These are phyloP conservation scores for Rhynchospora pubera DNA, from an alignment of 176 grass and related monocot genomes.

Conservation along the genomic window DNA sequence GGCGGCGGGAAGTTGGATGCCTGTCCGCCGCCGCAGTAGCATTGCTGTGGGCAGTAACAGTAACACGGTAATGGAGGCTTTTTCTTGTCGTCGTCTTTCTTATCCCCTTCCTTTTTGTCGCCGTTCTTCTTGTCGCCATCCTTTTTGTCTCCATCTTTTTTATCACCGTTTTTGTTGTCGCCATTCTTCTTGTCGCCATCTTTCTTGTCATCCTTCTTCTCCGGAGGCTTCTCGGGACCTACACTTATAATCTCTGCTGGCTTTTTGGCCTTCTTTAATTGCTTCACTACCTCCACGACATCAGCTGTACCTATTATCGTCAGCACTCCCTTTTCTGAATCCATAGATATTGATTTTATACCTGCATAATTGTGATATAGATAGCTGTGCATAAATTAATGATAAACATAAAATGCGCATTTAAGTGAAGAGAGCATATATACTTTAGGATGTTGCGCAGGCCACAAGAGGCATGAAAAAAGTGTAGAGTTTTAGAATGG, in stretches of 20 bases:
- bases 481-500: background rate
- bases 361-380: constrained; percentile 17
- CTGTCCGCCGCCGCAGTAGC: too few relatives aligned
- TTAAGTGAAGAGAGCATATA: background rate
- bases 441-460: background rate
- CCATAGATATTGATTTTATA: constrained; percentile 52
- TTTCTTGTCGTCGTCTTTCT: background rate
- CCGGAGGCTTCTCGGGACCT: constrained; percentile 37
- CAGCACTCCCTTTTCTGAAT: constrained; percentile 39
- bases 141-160: constrained; percentile 3
- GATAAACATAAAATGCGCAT: background rate
- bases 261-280: constrained; percentile 33
- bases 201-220: constrained; percentile 24
- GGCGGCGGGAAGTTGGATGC: background rate
- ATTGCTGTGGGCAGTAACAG: background rate
- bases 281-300: constrained; percentile 33
- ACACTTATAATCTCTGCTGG: constrained; percentile 32
- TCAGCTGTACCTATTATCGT: constrained; percentile 51
- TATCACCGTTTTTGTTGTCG: background rate
- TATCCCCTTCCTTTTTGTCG: background rate
- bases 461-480: background rate
- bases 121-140: background rate
- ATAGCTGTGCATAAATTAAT: background rate
- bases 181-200: background rate
- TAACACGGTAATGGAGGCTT: background rate